Percentiles rank a stretch among this genome's conserved stretches.
phyloP scores from a whole-genome alignment of 345 rosid genomes.

The Populus euphratica region DNA sequence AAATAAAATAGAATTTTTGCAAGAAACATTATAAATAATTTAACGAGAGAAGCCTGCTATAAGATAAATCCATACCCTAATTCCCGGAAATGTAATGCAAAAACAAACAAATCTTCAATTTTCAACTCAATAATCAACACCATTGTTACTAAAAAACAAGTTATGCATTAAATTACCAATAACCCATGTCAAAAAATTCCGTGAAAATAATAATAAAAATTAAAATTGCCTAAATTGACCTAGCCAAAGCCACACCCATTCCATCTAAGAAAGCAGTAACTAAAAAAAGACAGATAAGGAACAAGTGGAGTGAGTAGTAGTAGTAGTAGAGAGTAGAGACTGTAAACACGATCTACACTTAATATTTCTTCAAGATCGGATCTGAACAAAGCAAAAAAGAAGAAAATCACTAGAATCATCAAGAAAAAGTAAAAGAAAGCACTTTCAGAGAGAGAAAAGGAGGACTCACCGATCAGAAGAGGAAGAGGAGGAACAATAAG shows the following conservation, averaged over 20 bases:
- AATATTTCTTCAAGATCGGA: constrained; percentile 10
- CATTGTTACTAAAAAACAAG: background rate
- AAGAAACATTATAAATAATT: background rate
- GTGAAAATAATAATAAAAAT: background rate
- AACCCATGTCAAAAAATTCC: background rate
- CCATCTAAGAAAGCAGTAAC: background rate
- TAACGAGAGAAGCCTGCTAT: background rate
- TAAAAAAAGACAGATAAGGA: background rate
- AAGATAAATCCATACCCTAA: background rate
- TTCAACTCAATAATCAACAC: background rate
- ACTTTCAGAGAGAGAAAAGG: background rate
- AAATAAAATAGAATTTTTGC: background rate
- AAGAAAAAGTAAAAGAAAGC: background rate
- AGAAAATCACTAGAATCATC: background rate
- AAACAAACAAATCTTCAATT: background rate
- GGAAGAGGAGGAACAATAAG: constrained; percentile 66
- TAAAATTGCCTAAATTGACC: background rate
- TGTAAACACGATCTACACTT: background rate
- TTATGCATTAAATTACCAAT: background rate
- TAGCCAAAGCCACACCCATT: background rate
- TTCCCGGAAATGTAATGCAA: background rate
- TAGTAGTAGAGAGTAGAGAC: background rate
- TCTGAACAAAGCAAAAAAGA: constrained; percentile 9
- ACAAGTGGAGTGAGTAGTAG: background rate
- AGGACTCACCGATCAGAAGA: constrained; percentile 78